Evolutionary conservation across 2,329 filamentous ascomycete genomes (phyloP), one percentile per base, ranked within the genome.

Genomic region (Sporothrix schenckii): DNA sequence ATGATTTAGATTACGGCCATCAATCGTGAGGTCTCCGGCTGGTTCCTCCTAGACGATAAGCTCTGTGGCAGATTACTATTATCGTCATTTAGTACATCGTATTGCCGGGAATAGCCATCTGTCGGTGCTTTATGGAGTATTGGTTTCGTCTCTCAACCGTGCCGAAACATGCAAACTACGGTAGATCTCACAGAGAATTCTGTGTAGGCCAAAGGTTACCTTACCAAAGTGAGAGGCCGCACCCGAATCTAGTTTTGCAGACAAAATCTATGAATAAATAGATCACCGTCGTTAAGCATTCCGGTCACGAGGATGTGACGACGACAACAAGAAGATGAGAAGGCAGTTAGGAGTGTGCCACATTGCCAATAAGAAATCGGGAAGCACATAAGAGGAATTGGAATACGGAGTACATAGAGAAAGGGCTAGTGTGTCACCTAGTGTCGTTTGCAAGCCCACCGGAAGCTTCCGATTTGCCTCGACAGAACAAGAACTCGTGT

Each of bases 401-500:
- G 24, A 61, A 44, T 44, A 44, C 41, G 4, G 41, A 44, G 41
- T 16, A 44, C 41, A 19, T 34, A 49, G 2, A 47, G 16, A 49
- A 49, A 49, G 49, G 49, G 21, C 49, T n/a, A 50, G 34, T 24
- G n/a, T 24, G 34, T 16, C 34, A 9, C 30, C 30, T n/a, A 39
- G 21, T 24, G 56, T 24, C n/a, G 14, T n/a, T 44, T 61, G 56
- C 27, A 13, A 44, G 19, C 39, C 34, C n/a, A 61, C 56, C 56
- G 56, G 56, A 21, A 61, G 39, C 56, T 61, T 61, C 56, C 56
- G 56, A 61, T 4, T 19, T 60, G 56, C 56, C 56, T 61, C 44
- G 56, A 61, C 34, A 7, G n/a, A n/a, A 61, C 2, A 11, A n/a
- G 2, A 61, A 61, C 16, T 61, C 56, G 56, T 24, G n/a, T 21